phyloP scores from a whole-genome alignment of 1,139 yeast species.

The Geotrichum restrictum region DNA sequence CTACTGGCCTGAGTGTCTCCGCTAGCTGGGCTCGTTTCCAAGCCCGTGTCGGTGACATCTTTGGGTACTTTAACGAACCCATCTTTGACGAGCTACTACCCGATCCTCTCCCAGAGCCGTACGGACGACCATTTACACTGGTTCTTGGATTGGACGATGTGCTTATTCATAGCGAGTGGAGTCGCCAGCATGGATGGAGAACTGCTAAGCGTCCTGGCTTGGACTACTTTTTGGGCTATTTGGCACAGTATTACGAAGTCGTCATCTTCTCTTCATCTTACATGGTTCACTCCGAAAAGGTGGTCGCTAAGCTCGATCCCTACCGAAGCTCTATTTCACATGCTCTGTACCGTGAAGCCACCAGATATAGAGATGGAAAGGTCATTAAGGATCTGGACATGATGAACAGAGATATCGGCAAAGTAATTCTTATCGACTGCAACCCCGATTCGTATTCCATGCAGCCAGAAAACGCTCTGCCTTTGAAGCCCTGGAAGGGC shows the following conservation, averaged over 20 bases:
- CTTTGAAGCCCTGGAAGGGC: constrained; percentile 84
- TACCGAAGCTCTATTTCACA: constrained; percentile 84
- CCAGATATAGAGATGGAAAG: constrained; percentile 84
- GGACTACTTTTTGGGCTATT: constrained; percentile 90
- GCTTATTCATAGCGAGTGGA: constrained; percentile 88
- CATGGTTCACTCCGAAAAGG: constrained; percentile 79
- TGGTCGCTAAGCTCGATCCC: constrained; percentile 87
- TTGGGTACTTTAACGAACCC: constrained; percentile 88
- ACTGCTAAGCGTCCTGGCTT: constrained; percentile 98
- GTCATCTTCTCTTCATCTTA: constrained; percentile 84
- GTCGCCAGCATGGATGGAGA: constrained; percentile 91
- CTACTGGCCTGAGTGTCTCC: constrained; percentile 66
- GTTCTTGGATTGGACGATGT: constrained; percentile 87
- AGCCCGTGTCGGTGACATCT: constrained; percentile 69
- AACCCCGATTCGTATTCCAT: constrained; percentile 66
- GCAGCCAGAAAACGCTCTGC: constrained; percentile 91
- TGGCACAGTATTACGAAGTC: constrained; percentile 92
- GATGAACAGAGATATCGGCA: constrained; percentile 84
- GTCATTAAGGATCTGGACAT: constrained; percentile 69
- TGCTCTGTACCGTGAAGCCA: constrained; percentile 85
- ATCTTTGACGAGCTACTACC: constrained; percentile 89
- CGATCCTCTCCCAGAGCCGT: constrained; percentile 86
- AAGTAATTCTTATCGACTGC: constrained; percentile 75
- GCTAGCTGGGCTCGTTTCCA: constrained; percentile 50
- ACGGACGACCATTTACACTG: constrained; percentile 86